Evolutionary conservation across 176 grass and related monocot genomes (phyloP), one percentile per base, ranked within the genome.

Genomic region (Alopecurus myosuroides): DNA sequence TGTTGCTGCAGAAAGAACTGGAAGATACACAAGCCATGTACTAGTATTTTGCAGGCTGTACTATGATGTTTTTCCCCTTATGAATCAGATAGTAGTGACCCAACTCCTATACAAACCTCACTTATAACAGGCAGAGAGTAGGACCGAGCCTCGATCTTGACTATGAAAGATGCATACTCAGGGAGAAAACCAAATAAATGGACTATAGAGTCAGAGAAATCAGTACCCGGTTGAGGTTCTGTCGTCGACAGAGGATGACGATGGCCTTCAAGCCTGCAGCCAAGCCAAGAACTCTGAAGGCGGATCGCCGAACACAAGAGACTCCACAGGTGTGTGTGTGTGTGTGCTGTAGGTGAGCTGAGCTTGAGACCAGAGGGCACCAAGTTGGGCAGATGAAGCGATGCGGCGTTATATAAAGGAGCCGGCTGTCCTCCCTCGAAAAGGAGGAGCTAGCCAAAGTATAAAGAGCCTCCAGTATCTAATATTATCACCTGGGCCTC

Each of bases 401-500:
- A 42, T 77, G 81, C 68, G 62, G 30, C 33, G 76, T 81, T 91
- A 87, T 91, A 87, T 91, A 91, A 84, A 62, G 77, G 77, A 84
- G 85, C 85, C 61, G 87, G 30, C 81, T 55, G 76, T 77, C 77
- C 61, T 46, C 60, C 77, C 70, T 91, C 77, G 70, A 52, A 77
- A 85, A 91, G 81, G 45, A 87, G 89, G 50, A 84, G 76, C 70
- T 50, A 84, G 69, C 61, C 76, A 87, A 87, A 87, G 69, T 87
- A 70, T 81, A 81, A 87, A 84, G 49, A 44, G 41, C 33, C 84
- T 76, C 76, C 33, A 88, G 76, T 87, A 91, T 87, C 69, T 70
- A 88, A 91, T 87, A 87, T 91, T 91, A 91, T 91, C 89, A 81
- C 89, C 81, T 80, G 76, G 68, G 81, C 37, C 85, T 87, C 85